Evolutionary conservation across 2,329 filamentous ascomycete species (phyloP).

Genomic region (Thermothelomyces thermophilus): DNA sequence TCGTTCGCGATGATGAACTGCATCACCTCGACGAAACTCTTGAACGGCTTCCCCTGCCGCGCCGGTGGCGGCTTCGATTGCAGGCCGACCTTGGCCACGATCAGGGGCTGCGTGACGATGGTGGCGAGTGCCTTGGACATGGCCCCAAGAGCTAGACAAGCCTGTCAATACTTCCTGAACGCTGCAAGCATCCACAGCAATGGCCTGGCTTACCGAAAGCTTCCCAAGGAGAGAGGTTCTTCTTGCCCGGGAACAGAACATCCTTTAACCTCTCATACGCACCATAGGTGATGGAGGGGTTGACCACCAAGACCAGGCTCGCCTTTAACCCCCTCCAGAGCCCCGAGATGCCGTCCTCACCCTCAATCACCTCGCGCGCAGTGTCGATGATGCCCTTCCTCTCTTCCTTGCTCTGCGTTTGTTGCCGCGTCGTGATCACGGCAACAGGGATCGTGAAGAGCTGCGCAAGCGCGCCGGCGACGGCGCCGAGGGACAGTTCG

Average conservation of each 20-base stretch:
- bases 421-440: slow-evolving; percentile 91
- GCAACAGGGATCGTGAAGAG: slow-evolving; percentile 94
- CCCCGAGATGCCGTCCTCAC: slow-evolving; percentile 82
- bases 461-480: slow-evolving; percentile 86
- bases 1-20: slow-evolving; percentile 86
- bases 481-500: slow-evolving; percentile 78
- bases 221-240: slow-evolving; percentile 71
- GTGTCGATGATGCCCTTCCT: slow-evolving; percentile 83
- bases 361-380: slow-evolving; percentile 78
- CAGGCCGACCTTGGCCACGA: slow-evolving; percentile 94
- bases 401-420: slow-evolving; percentile 80
- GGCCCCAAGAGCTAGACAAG: slow-evolving; percentile 68
- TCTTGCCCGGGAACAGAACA: slow-evolving; percentile 68
- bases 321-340: slow-evolving; percentile 95
- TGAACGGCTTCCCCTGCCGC: slow-evolving; percentile 84
- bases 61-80: slow-evolving; percentile 86
- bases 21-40: slow-evolving; percentile 92
- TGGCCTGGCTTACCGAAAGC: slow-evolving; percentile 68
- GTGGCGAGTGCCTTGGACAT: slow-evolving; percentile 91
- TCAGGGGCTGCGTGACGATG: slow-evolving; percentile 85
- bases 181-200: not conserved
- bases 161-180: not conserved
- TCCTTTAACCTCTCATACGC: slow-evolving; percentile 86
- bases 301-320: slow-evolving; percentile 89
- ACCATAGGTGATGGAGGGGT: slow-evolving; percentile 95